These are phyloP conservation scores for Shiraia bambusicola DNA, from an alignment of 2,329 filamentous ascomycete species.

Conservation along the genomic window DNA sequence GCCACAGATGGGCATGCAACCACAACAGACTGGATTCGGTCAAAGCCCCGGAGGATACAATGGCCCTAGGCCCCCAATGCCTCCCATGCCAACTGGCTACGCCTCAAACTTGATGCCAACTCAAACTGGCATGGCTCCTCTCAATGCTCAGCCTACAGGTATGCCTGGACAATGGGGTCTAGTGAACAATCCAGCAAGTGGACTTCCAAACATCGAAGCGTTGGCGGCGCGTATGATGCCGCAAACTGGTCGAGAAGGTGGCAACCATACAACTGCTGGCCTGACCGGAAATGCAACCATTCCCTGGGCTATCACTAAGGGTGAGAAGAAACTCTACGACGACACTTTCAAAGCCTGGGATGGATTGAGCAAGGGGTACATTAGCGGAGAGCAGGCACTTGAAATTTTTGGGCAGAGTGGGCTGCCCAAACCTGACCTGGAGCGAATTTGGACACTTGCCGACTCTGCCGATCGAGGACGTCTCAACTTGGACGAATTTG, in stretches of 20 bases:
- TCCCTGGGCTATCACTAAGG: constrained; percentile 97
- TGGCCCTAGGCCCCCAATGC: constrained; percentile 77
- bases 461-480: constrained; percentile 93
- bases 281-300: constrained; percentile 92
- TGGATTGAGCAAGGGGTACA: constrained; percentile 87
- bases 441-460: constrained; percentile 90
- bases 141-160: constrained; percentile 94
- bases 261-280: constrained; percentile 81
- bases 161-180: constrained; percentile 96
- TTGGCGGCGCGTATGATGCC: constrained; percentile 96
- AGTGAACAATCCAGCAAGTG: constrained; percentile 87
- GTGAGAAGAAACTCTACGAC: constrained; percentile 97
- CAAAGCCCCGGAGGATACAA: constrained; percentile 77
- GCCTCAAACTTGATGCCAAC: constrained; percentile 56
- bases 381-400: constrained; percentile 88
- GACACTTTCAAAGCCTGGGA: constrained; percentile 96
- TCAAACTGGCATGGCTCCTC: constrained; percentile 62
- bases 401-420: constrained; percentile 98
- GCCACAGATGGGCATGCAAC: constrained; percentile 57
- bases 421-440: constrained; percentile 83
- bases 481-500: constrained; percentile 94
- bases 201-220: constrained; percentile 90
- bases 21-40: constrained; percentile 55
- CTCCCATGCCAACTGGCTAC: constrained; percentile 68
- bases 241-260: constrained; percentile 79